Evolutionary conservation across 257 asterid genomes (phyloP).

Genomic region (Lithospermum erythrorhizon): DNA sequence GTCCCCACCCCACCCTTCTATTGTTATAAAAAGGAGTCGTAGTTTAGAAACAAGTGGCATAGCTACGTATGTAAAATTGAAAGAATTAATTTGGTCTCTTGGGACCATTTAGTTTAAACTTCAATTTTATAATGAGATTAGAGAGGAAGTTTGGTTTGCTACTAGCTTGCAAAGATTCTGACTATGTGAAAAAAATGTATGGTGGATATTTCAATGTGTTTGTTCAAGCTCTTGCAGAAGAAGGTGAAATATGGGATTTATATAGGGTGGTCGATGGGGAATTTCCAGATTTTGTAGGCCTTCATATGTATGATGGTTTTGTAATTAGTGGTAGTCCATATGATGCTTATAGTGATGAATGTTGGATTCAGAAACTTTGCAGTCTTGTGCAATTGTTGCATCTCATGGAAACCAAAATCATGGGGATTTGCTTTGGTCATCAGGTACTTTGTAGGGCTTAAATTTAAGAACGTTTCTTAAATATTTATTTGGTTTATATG

Average conservation of each 20-base stretch:
- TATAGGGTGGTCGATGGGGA: conserved; percentile 52
- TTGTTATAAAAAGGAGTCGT: too few species aligned
- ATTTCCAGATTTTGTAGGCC: conserved; percentile 33
- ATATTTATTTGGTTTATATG: too few species aligned
- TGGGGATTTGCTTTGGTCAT: conserved; percentile 72
- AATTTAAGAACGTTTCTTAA: too few species aligned
- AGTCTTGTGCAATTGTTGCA: conserved; percentile 33
- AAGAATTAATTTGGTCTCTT: too few species aligned
- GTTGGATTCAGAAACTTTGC: conserved; percentile 52
- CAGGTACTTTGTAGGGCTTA: conserved; percentile 24
- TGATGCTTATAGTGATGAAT: conserved; percentile 51
- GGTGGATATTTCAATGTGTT: conserved; percentile 59
- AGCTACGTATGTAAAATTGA: too few species aligned
- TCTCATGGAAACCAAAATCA: conserved; percentile 52
- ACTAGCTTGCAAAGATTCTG: conserved; percentile 48
- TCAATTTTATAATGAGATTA: too few species aligned
- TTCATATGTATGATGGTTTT: conserved; percentile 41
- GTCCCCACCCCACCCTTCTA: too few species aligned
- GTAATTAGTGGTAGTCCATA: conserved; percentile 62
- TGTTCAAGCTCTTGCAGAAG: conserved; percentile 36
- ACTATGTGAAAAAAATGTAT: conserved; percentile 41
- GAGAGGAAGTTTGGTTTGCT: conserved; percentile 45
- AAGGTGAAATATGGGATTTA: conserved; percentile 55
- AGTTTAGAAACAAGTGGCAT: too few species aligned
- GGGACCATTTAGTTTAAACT: too few species aligned